Conservation (phyloP, 371 early-diverging fungal genomes). For the Lichtheimia ornata region DNA sequence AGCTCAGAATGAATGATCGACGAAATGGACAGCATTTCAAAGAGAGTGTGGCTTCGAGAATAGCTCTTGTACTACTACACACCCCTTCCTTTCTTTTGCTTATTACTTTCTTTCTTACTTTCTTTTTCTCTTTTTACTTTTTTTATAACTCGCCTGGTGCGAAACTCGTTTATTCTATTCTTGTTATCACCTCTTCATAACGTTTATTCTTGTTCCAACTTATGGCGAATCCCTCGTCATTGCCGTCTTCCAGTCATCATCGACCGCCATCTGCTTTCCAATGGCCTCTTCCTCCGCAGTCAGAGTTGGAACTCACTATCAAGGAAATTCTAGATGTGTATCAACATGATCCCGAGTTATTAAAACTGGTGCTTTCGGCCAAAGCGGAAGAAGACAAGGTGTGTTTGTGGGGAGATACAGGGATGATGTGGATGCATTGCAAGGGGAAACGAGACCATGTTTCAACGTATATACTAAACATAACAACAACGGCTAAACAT, state of each 20-base stretch:
- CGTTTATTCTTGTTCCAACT: too few relatives aligned
- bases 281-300: conserved; percentile 18
- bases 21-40: too few relatives aligned
- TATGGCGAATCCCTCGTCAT: conserved; percentile 17
- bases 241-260: conserved; percentile 1
- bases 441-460: not conserved
- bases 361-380: conserved; percentile 29
- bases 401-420: conserved; percentile 4
- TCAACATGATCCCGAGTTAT: conserved; percentile 32
- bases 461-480: not conserved
- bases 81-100: conserved; percentile 2
- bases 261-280: conserved; percentile 19
- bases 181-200: not conserved
- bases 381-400: conserved; percentile 59
- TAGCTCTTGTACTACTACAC: not conserved
- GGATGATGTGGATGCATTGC: not conserved
- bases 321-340: conserved; percentile 35
- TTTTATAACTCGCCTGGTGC: conserved; percentile 3
- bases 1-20: too few relatives aligned
- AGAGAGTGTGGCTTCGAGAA: not conserved
- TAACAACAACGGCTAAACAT: not conserved
- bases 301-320: conserved; percentile 25
- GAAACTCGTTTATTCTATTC: not conserved
- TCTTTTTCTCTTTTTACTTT: not conserved
- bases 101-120: not conserved